Evolutionary conservation across 2,329 filamentous ascomycete genomes (phyloP).

Genomic region (Pseudocercospora ulei): DNA sequence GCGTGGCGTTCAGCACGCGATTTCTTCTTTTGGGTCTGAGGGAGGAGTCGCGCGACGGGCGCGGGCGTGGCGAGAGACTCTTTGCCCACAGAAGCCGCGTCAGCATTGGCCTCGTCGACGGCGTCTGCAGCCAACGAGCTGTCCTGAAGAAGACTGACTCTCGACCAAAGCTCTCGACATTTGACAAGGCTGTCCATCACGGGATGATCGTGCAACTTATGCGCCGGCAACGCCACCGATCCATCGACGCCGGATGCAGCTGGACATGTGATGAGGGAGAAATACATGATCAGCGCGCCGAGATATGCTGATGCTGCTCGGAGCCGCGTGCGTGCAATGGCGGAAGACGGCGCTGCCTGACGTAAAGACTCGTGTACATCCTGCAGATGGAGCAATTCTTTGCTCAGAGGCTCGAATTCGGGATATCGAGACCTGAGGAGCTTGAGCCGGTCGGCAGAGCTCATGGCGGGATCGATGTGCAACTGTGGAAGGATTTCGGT

Average conservation of each 20-base stretch:
- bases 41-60: not conserved
- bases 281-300: conserved; percentile 82
- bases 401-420: conserved; percentile 77
- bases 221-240: conserved; percentile 57
- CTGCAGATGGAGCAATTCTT: conserved; percentile 68
- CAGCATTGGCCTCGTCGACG: conserved; percentile 9
- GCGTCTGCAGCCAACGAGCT: conserved; percentile 9
- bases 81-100: conserved; percentile 23
- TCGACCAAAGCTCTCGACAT: conserved; percentile 71
- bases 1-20: conserved; percentile 45
- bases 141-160: conserved; percentile 54
- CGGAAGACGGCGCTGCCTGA: conserved; percentile 11
- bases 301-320: conserved; percentile 78
- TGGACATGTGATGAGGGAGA: conserved; percentile 80
- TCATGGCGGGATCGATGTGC: conserved; percentile 71
- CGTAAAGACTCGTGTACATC: conserved; percentile 21
- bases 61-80: conserved; percentile 7
- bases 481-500: conserved; percentile 79
- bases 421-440: conserved; percentile 76
- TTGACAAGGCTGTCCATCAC: conserved; percentile 78
- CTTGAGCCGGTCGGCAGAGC: conserved; percentile 60
- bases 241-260: conserved; percentile 46
- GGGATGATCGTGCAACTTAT: conserved; percentile 77
- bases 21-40: conserved; percentile 37
- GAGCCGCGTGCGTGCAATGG: conserved; percentile 51